A percentile compares a stretch with the other conserved stretches of the same genome.
Conservation (phyloP, 495 filamentous ascomycete species). For the Xeromyces bisporus region DNA sequence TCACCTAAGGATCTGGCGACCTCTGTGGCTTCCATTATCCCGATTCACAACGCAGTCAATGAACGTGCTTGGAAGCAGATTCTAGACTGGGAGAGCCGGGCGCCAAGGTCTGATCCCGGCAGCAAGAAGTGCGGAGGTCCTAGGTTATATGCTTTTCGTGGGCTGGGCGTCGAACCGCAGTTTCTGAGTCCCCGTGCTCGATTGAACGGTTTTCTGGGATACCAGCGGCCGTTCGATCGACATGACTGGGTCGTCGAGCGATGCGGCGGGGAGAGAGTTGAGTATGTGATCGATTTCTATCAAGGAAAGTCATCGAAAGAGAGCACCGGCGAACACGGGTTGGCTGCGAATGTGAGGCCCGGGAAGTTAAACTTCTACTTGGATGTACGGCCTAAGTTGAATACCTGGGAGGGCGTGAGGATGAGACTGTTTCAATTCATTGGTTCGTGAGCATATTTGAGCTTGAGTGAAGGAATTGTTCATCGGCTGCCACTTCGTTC, state of each 20-base stretch:
- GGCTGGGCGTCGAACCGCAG: conserved; percentile 40
- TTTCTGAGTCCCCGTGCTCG: conserved; percentile 69
- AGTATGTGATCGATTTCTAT: conserved; percentile 98
- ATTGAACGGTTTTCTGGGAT: conserved; percentile 65
- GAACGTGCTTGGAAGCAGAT: conserved; percentile 78
- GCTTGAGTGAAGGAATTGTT: no score
- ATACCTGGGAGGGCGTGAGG: conserved; percentile 73
- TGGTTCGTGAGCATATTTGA: conserved; percentile 30
- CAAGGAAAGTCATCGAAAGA: conserved; percentile 40
- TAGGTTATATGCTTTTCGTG: conserved; percentile 65
- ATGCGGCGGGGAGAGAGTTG: conserved; percentile 63
- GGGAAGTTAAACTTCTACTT: conserved; percentile 77
- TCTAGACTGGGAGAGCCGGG: conserved; percentile 62
- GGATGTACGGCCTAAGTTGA: conserved; percentile 89
- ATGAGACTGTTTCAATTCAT: conserved; percentile 53
- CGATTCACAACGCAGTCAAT: conserved; percentile 96
- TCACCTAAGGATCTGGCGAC: conserved; percentile 31
- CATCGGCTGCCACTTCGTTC: conserved; percentile 1
- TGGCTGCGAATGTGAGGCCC: conserved; percentile 30
- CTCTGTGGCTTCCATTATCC: conserved; percentile 80
- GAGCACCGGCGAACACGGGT: conserved; percentile 9
- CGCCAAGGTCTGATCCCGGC: conserved; percentile 28
- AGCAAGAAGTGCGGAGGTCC: conserved; percentile 63
- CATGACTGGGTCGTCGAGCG: conserved; percentile 96
- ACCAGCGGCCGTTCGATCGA: conserved; percentile 80